Percentiles rank a stretch among this genome's conserved stretches.
phyloP scores from a whole-genome alignment of 305 asterid species.

The Fraxinus dipetala region DNA sequence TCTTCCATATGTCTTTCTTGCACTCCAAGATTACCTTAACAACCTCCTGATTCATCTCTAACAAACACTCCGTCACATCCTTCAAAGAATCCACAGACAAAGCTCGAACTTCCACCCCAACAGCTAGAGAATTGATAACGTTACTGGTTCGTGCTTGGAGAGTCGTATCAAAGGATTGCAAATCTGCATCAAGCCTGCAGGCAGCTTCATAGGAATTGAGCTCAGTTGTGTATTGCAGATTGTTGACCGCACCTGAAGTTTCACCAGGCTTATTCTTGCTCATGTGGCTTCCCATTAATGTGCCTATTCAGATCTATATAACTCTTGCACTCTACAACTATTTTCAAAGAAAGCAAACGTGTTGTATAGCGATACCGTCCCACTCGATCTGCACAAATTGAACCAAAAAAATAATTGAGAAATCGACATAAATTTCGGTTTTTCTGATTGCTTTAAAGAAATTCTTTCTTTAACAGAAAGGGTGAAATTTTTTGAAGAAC shows the following conservation, averaged over 20 bases:
- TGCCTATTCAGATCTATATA: slow-evolving; percentile 24
- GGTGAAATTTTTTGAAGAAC: neutral
- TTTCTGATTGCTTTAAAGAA: neutral
- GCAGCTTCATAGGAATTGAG: slow-evolving; percentile 72
- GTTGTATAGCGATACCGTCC: too few relatives aligned
- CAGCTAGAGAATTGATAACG: slow-evolving; percentile 61
- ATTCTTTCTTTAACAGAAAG: neutral
- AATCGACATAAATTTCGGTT: too few relatives aligned
- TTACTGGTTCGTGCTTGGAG: slow-evolving; percentile 64
- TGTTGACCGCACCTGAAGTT: slow-evolving; percentile 52
- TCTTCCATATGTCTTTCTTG: slow-evolving; percentile 93
- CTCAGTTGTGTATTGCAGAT: slow-evolving; percentile 48
- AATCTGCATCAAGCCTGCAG: slow-evolving; percentile 58
- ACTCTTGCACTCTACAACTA: too few relatives aligned
- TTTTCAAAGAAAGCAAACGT: too few relatives aligned
- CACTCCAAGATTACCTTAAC: slow-evolving; percentile 88
- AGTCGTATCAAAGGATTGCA: slow-evolving; percentile 62
- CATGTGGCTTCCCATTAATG: slow-evolving; percentile 59
- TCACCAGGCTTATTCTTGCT: slow-evolving; percentile 70
- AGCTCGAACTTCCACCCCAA: slow-evolving; percentile 80
- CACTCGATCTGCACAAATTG: too few relatives aligned
- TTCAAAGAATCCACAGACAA: slow-evolving; percentile 73
- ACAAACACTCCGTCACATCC: slow-evolving; percentile 75
- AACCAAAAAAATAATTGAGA: too few relatives aligned
- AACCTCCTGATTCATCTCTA: slow-evolving; percentile 93